Percentiles rank a stretch among this genome's conserved stretches.
Evolutionary conservation across 2,329 filamentous ascomycete genomes (phyloP).

Genomic region (Cytospora leucostoma): DNA sequence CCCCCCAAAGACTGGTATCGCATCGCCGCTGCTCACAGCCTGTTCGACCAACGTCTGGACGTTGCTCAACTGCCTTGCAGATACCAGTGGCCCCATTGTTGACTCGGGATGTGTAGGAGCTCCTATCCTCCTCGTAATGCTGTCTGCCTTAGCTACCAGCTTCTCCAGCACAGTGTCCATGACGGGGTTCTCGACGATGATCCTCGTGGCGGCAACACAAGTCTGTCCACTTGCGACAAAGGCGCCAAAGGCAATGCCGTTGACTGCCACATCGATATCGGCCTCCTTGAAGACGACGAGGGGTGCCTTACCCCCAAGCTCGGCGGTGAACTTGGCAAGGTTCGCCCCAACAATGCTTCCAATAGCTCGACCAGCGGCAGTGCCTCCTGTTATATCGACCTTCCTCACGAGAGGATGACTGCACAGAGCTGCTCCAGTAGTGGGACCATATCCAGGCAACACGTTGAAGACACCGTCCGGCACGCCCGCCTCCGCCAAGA

Average conservation of each 20-base stretch:
- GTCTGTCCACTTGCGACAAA: slow-evolving; percentile 59
- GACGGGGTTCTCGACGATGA: slow-evolving; percentile 71
- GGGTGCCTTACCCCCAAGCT: slow-evolving; percentile 72
- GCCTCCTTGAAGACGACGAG: slow-evolving; percentile 68
- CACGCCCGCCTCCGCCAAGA: slow-evolving; percentile 68
- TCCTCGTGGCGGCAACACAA: slow-evolving; percentile 70
- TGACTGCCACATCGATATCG: slow-evolving; percentile 66
- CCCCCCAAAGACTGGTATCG: slow-evolving; percentile 46
- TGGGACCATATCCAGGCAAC: slow-evolving; percentile 54
- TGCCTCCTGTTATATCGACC: slow-evolving; percentile 77
- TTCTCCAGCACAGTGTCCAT: slow-evolving; percentile 64
- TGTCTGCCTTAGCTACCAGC: slow-evolving; percentile 65
- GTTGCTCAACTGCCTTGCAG: slow-evolving; percentile 62
- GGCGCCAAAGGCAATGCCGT: slow-evolving; percentile 65
- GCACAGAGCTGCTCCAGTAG: slow-evolving; percentile 56
- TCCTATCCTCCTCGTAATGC: slow-evolving; percentile 56
- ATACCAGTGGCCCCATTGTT: slow-evolving; percentile 67
- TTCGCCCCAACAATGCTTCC: slow-evolving; percentile 67
- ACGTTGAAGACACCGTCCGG: slow-evolving; percentile 71
- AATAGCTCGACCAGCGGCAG: slow-evolving; percentile 67
- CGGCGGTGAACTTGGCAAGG: slow-evolving; percentile 69
- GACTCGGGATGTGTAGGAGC: slow-evolving; percentile 56
- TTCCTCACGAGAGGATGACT: slow-evolving; percentile 59
- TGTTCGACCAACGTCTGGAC: slow-evolving; percentile 67
- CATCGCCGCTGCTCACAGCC: slow-evolving; percentile 56